Evolutionary conservation across 495 filamentous ascomycete genomes (phyloP), one percentile per base, ranked within the genome.

Genomic region (Lasiosphaeriaceae sp.): DNA sequence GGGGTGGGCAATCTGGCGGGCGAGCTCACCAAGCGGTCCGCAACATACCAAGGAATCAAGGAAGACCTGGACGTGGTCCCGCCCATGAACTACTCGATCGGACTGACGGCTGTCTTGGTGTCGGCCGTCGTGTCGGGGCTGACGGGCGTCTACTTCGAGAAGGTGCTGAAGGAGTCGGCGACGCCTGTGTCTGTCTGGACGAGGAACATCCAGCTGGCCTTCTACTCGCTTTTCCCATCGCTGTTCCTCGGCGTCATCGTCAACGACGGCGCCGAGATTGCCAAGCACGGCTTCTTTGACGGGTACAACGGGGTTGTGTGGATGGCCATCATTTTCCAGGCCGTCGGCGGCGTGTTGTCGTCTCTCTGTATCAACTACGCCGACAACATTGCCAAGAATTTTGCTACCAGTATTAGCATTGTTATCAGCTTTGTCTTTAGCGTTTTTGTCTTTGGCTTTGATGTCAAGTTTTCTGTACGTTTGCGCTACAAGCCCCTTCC

Each of bases 251-350:
- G 92, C 0, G 87, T 98, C 5, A 72, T 96, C 3, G 86, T 89
- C 65, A 87, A 89, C 52, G 94, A 98, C 64, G 94, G 94, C 11
- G 83, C 84, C 54, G 83, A 87, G 52, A 92, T 98, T 55, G 81
- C 87, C 20, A 83, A 84, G 66, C 82, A 88, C 62, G 92, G 94
- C 5, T 90, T 97, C 70, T 97, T 97, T 65, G 87, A 87, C 19
- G 94, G 94, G 8, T 98, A 97, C 74, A 96, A 93, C 70, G 82
- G 80, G 74, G 79, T 92, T 24, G 94, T 97, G 3, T 97, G 92
- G 93, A 80, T 85, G 2, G 86, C 90, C 14, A 87, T 98, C 55
- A 58, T 81, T 2, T 79, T 92, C 48, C 94, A 98, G 66, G 89
- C 93, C 0, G 64, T 86, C 11, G 92, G 92, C 41, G 94, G 94